Evolutionary conservation across 176 grass and related monocot genomes (phyloP).

Genomic region (Raddia guianensis): DNA sequence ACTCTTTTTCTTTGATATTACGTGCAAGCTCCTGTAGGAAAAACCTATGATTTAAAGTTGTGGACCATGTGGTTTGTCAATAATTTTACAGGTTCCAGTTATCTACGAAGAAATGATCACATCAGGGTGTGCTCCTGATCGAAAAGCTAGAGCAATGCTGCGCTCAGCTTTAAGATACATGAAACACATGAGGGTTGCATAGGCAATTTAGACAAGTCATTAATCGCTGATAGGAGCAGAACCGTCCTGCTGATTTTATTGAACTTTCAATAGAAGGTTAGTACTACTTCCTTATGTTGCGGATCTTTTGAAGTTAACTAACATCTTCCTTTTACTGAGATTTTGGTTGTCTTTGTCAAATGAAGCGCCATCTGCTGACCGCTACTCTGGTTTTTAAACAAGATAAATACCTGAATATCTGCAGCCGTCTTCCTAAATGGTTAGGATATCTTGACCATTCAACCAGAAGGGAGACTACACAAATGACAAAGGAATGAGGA

Average conservation of each 20-base stretch:
- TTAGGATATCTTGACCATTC: constrained; percentile 9
- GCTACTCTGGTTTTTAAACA: constrained; percentile 9
- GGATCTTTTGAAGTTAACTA: neutral
- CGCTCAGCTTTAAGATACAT: constrained; percentile 91
- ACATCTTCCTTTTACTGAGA: constrained; percentile 15
- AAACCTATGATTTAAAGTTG: constrained; percentile 30
- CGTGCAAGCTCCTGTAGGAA: neutral
- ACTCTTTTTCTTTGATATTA: constrained; percentile 4
- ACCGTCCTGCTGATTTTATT: constrained; percentile 10
- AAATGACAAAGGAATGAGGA: neutral
- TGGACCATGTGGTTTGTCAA: neutral
- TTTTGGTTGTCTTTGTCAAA: constrained; percentile 21
- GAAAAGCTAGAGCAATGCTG: constrained; percentile 92
- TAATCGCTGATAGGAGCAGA: constrained; percentile 22
- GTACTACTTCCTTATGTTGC: neutral
- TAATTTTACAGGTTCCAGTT: constrained; percentile 71
- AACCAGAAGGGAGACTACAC: constrained; percentile 10
- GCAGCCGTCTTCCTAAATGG: constrained; percentile 6
- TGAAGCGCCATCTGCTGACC: constrained; percentile 16
- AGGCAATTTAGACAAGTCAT: constrained; percentile 24
- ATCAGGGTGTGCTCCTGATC: constrained; percentile 87
- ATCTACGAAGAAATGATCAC: constrained; percentile 98
- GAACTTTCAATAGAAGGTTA: constrained; percentile 41
- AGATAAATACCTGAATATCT: constrained; percentile 6
- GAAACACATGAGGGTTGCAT: constrained; percentile 65